Base-by-base conservation (phyloP, 2,329 filamentous ascomycete species). In the Lanzia echinophila region DNA sequence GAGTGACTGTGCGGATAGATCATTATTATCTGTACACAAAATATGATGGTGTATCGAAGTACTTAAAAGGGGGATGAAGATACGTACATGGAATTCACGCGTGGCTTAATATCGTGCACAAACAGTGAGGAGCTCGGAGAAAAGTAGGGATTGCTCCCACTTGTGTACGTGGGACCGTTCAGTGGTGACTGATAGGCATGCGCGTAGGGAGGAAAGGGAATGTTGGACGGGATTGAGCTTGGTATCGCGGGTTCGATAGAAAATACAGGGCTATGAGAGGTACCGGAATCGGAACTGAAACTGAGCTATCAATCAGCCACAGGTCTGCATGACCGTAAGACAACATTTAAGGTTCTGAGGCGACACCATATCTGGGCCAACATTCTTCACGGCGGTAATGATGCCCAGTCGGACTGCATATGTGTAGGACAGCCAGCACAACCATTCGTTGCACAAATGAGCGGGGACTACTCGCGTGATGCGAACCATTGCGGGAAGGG, bases 51-150 rank as follows among this genome's bases (percentile, higher is more conserved):
- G 56, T 55, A 56, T 50, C 55, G 51, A 49, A 41, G 48, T 58
- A 57, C 52, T 57, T 53, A 55, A 53, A 42, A 58, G 54, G 53
- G 42, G 44, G 43, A 50, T 43, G 32, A 51, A 47, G 47, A 39
- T 47, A 65, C 65, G 51, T 66, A 69, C 67, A 66, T 56, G 34
- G 65, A 63, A 56, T 56, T 58, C 48, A 66, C 52, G 48, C 64
- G 60, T 53, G 66, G 66, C 55, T 68, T 68, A 46, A 67, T 58
- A 58, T 69, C 67, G 50, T 65, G 62, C 62, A 68, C 65, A 58
- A 64, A 65, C 17, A 62, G 38, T n/a, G 63, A 62, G 8, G 59
- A 52, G 56, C 54, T 60, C 41, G 64, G 62, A 46, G 63, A 59
- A 59, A 62, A 69, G 57, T 65, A 63, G 28, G 58, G 59, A 50